phyloP scores from a whole-genome alignment of 306 rosid genomes.

The Cicer chorassanicum region DNA sequence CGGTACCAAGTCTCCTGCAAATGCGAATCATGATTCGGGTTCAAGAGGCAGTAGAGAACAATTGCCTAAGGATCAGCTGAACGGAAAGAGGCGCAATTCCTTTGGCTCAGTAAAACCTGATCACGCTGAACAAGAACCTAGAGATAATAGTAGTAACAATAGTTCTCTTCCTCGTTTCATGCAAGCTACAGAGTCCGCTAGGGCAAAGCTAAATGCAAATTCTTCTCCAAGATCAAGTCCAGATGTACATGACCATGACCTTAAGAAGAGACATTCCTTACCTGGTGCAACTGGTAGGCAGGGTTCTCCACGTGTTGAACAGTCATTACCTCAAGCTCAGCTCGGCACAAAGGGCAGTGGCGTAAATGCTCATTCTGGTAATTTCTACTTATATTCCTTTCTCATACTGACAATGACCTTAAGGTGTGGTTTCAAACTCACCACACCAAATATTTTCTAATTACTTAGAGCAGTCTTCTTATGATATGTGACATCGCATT shows the following conservation, averaged over 20 bases:
- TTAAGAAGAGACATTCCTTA: conserved; percentile 89
- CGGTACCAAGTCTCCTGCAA: conserved; percentile 67
- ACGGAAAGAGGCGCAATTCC: conserved; percentile 73
- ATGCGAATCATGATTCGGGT: conserved; percentile 60
- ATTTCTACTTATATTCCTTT: conserved; percentile 10
- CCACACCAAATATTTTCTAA: background rate
- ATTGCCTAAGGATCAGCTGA: conserved; percentile 66
- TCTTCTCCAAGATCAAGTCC: conserved; percentile 93
- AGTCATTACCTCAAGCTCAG: conserved; percentile 69
- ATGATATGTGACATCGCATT: conserved; percentile 6
- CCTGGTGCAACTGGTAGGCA: conserved; percentile 84
- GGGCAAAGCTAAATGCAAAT: conserved; percentile 77
- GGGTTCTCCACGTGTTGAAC: conserved; percentile 82
- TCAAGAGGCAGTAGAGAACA: conserved; percentile 63
- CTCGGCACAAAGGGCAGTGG: conserved; percentile 64
- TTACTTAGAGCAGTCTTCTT: background rate
- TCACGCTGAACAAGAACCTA: conserved; percentile 65
- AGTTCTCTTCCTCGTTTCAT: conserved; percentile 84
- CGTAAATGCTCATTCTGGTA: conserved; percentile 43
- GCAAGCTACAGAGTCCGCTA: conserved; percentile 97
- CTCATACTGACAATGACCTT: conserved; percentile 16
- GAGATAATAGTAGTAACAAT: conserved; percentile 63
- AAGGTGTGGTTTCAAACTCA: background rate
- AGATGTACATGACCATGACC: conserved; percentile 79
- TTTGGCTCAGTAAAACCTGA: conserved; percentile 73